Evolutionary conservation across 116 monocot genomes (phyloP).

Genomic region (Cymodocea nodosa): DNA sequence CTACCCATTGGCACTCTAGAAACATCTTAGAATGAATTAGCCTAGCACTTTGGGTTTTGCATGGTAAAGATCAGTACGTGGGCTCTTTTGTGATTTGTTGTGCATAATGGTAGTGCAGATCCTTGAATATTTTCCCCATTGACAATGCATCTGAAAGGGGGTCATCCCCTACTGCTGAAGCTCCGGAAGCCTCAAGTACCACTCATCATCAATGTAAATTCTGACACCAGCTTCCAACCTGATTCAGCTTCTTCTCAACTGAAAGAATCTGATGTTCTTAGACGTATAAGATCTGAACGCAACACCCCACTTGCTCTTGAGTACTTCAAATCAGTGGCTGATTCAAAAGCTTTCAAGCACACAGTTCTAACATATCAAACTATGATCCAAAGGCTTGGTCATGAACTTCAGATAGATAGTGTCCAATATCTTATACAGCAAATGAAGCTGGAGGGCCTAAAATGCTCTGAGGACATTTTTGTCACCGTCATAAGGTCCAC

Average conservation of each 20-base stretch:
- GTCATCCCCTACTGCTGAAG: constrained; percentile 25
- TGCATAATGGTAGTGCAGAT: too few species aligned
- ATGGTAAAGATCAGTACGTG: too few species aligned
- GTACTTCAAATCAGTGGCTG: constrained; percentile 41
- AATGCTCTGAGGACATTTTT: constrained; percentile 43
- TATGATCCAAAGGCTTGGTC: constrained; percentile 44
- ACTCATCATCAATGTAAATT: constrained; percentile 19
- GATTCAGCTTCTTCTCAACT: constrained; percentile 2
- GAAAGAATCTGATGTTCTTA: constrained; percentile 36
- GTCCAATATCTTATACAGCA: constrained; percentile 57
- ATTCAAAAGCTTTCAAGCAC: constrained; percentile 36
- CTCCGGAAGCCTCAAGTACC: constrained; percentile 12
- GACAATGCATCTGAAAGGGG: constrained; percentile 46
- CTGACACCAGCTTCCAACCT: constrained; percentile 6
- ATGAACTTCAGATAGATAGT: constrained; percentile 27
- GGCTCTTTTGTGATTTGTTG: too few species aligned
- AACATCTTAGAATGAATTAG: too few species aligned
- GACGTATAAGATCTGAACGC: constrained; percentile 15
- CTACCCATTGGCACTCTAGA: too few species aligned
- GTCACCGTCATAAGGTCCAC: constrained; percentile 32
- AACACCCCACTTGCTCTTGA: constrained; percentile 22
- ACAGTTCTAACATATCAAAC: constrained; percentile 39
- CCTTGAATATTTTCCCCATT: background rate
- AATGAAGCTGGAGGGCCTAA: constrained; percentile 52
- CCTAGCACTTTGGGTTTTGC: too few species aligned